Conservation (phyloP, 495 filamentous ascomycete genomes). For the Saxophila tyrrhenica region DNA sequence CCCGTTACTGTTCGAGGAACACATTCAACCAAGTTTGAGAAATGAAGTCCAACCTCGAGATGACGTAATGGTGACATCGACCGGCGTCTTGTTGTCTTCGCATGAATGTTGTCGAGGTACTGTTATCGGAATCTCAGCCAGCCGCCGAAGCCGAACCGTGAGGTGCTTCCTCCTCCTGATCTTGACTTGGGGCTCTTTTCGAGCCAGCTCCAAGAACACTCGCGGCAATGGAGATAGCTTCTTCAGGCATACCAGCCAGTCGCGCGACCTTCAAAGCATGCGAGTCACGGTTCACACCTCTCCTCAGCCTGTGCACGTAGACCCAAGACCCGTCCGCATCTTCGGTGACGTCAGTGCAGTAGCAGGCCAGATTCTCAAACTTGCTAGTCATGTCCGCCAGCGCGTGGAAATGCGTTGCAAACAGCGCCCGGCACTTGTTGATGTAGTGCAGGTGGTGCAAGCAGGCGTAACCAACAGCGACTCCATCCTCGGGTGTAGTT, state of each 20-base stretch:
- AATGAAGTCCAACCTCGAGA: too few relatives aligned
- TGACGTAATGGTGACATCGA: too few relatives aligned
- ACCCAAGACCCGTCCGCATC: conserved; percentile 52
- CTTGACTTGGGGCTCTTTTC: not conserved
- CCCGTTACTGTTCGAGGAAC: not conserved
- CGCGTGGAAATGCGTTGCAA: conserved; percentile 89
- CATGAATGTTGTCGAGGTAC: too few relatives aligned
- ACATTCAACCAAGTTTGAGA: too few relatives aligned
- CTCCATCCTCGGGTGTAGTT: conserved; percentile 83
- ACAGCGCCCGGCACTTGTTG: conserved; percentile 69
- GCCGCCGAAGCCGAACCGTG: not conserved
- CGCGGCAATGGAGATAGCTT: conserved; percentile 32
- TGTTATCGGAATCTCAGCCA: not conserved
- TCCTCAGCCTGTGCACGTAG: conserved; percentile 72
- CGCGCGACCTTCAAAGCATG: conserved; percentile 89
- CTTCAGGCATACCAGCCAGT: conserved; percentile 54
- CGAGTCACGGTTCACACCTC: conserved; percentile 72
- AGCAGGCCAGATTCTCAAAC: conserved; percentile 58
- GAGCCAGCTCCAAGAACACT: conserved; percentile 11
- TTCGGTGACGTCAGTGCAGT: conserved; percentile 85
- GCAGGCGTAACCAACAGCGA: conserved; percentile 79
- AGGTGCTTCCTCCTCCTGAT: not conserved
- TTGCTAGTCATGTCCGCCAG: conserved; percentile 64
- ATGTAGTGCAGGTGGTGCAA: conserved; percentile 67
- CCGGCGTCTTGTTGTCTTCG: too few relatives aligned